A percentile compares a stretch with the other conserved stretches of the same genome.
Evolutionary conservation across 257 asterid genomes (phyloP).

Genomic region (Euphrasia confusa): DNA sequence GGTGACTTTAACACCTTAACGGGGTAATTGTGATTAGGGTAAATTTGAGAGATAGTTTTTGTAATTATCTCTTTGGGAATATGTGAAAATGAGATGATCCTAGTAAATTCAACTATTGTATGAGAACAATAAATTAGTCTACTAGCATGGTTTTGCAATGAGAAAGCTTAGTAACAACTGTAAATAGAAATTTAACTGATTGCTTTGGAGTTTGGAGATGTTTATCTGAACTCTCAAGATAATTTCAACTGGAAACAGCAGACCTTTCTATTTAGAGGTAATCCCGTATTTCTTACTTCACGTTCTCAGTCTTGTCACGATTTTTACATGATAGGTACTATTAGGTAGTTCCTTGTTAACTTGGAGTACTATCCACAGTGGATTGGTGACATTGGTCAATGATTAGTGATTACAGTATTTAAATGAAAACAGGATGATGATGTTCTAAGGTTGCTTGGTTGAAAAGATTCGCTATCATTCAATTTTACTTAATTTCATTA

Average conservation of each 20-base stretch:
- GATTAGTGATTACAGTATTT: no score
- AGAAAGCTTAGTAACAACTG: not conserved
- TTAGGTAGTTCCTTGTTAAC: no score
- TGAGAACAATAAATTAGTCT: not conserved
- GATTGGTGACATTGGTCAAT: no score
- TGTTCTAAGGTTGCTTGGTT: no score
- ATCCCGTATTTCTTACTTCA: not conserved
- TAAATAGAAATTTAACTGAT: no score
- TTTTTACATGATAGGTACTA: no score
- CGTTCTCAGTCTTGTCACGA: no score
- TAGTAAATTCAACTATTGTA: not conserved
- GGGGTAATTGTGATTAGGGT: not conserved
- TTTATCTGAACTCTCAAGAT: not conserved
- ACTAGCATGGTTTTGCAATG: not conserved
- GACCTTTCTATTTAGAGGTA: slow-evolving; percentile 8
- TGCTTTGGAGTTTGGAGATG: slow-evolving; percentile 1
- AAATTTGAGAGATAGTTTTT: not conserved
- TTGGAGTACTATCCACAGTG: no score
- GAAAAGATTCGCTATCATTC: not conserved
- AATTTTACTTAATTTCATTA: slow-evolving; percentile 19
- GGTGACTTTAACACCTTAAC: no score
- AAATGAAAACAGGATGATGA: no score
- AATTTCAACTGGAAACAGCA: not conserved
- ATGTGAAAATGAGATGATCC: slow-evolving; percentile 15
- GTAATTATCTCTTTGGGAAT: not conserved